Evolutionary conservation across 2,329 filamentous ascomycete genomes (phyloP).

Genomic region (Alternaria hordeiaustralica): DNA sequence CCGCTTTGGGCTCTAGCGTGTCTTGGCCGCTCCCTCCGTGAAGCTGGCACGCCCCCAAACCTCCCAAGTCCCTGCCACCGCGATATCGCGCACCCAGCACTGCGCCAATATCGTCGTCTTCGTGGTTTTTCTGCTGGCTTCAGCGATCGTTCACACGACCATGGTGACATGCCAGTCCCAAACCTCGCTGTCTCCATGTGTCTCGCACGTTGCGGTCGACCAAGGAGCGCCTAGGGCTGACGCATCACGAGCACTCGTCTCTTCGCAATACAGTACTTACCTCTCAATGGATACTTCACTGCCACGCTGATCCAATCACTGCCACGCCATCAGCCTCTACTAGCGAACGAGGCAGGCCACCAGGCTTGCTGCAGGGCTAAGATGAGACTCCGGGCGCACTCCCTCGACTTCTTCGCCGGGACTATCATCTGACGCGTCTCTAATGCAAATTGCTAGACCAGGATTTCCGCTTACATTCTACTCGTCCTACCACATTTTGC

Average conservation of each 20-base stretch:
- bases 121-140: constrained; percentile 23
- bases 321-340: constrained; percentile 15
- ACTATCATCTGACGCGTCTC: constrained; percentile 43
- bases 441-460: constrained; percentile 32
- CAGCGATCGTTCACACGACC: constrained; percentile 31
- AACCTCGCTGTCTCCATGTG: constrained; percentile 36
- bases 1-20: constrained; percentile 24
- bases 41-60: constrained; percentile 22
- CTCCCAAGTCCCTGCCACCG: constrained; percentile 22
- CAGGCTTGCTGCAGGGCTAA: constrained; percentile 37
- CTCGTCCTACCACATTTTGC: constrained; percentile 33
- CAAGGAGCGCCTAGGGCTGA: constrained; percentile 36
- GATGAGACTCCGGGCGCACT: constrained; percentile 31
- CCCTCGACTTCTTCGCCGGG: constrained; percentile 27
- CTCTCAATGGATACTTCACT: constrained; percentile 29
- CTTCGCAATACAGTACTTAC: constrained; percentile 45
- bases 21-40: constrained; percentile 27
- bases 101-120: constrained; percentile 8
- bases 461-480: constrained; percentile 33
- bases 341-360: constrained; percentile 16
- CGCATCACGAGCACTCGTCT: constrained; percentile 27
- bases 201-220: constrained; percentile 45
- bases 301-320: constrained; percentile 24
- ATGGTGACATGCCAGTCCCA: constrained; percentile 39
- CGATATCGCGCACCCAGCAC: constrained; percentile 19